Evolutionary conservation across 164 flowering plant genomes (phyloP).

Genomic region (Chimonanthus salicifolius): DNA sequence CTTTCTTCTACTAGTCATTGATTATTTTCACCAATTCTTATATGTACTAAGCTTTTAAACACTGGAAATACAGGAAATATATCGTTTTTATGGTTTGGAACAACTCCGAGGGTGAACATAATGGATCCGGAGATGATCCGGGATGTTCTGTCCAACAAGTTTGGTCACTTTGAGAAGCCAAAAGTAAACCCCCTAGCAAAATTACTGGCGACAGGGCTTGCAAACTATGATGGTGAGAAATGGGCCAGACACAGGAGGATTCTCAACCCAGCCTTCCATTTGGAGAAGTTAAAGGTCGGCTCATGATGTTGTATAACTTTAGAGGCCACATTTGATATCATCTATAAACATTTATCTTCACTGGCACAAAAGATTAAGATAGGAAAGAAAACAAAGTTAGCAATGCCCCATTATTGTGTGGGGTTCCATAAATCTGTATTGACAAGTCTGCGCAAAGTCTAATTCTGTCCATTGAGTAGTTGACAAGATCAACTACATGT

Average conservation of each 20-base stretch:
- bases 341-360: too few species aligned
- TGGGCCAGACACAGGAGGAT: constrained; percentile 53
- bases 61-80: constrained; percentile 9
- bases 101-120: constrained; percentile 32
- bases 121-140: constrained; percentile 31
- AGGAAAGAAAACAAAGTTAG: too few species aligned
- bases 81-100: constrained; percentile 34
- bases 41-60: background rate
- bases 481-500: too few species aligned
- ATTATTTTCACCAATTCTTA: background rate
- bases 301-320: too few species aligned
- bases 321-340: too few species aligned
- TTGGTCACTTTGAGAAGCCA: background rate
- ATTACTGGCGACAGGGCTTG: constrained; percentile 14
- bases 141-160: constrained; percentile 7
- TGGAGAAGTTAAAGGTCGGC: constrained; percentile 48
- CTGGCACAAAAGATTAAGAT: too few species aligned
- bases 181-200: background rate
- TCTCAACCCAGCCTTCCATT: constrained; percentile 47
- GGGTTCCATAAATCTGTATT: too few species aligned
- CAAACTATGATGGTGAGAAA: constrained; percentile 28
- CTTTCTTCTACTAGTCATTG: background rate
- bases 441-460: too few species aligned
- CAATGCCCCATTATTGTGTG: too few species aligned
- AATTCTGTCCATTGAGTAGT: too few species aligned